Evolutionary conservation across 2,329 filamentous ascomycete genomes (phyloP), one percentile per base, ranked within the genome.

Genomic region (Colletotrichum salicis): DNA sequence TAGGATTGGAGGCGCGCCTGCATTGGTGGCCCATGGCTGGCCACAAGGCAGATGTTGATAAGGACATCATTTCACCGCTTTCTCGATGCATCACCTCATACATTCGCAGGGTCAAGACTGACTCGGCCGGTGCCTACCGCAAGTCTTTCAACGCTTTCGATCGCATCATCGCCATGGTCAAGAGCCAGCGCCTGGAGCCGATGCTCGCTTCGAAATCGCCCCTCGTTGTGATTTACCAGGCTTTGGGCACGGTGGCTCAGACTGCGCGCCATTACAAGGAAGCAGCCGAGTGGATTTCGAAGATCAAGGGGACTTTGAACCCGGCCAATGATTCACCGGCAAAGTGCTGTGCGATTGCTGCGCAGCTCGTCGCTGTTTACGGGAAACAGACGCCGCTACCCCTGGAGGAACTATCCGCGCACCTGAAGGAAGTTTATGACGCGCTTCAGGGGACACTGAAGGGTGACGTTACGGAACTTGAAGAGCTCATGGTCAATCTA

Each of bases 11-110:
- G 29, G 83, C 87, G 8, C 87, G 92, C 35, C 80, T 91, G n/a
- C 82, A 84, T 54, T 93, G 90, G 87, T 94, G 92, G 92, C 84
- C 81, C 54, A 76, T 94, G 69, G 87, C 87, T 7, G 84, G 86
- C 1, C 91, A 93, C 75, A 79, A 87, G 70, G 88, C 87, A 1
- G 87, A 92, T 69, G 78, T 87, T 5, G 87, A 90, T 45, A 90
- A 90, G 68, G 92, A 94, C 15, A 80, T 95, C 7, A 77, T 92
- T n/a, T 84, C 88, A 1, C 92, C 92, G 0, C 87, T 94, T 60
- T 85, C 87, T 0, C 89, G 88, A 63, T 94, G 90, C 74, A 76
- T 93, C 22, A 83, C 85, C 11, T 87, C 92, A 1, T 93, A 91
- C 74, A 81, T 85, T 19, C 85, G 91, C 67, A 86, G 92, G 64